Evolutionary conservation across 331 rosid species (phyloP), one percentile per base, ranked within the genome.

Genomic region (Pyracantha coccinea): DNA sequence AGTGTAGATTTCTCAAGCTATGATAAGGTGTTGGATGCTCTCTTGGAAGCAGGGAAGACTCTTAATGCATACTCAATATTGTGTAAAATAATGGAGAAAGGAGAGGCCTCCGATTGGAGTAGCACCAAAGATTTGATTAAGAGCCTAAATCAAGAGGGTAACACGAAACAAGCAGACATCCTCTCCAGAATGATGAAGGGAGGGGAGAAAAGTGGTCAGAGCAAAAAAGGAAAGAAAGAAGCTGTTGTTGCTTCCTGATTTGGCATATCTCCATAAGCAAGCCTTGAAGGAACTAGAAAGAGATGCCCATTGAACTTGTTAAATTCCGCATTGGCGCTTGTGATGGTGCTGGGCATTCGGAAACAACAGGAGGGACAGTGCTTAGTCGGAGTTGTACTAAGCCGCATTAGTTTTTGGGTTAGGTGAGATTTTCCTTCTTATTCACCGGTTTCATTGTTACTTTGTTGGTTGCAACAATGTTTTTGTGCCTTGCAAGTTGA

Each of bases 91-190:
- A 68, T 87, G 86, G 96, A 78, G 82, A 92, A 88, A 85, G 86
- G 97, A 80, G 94, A 89, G 47, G 81, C 60, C 28, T 79, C 82
- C 0, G 88, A 84, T 63, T 92, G 96, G 94, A 82, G 86, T 66
- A 86, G 91, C 83, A 74, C 80, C 50, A 85, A 80, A 16, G 88
- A 76, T 76, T 85, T 90, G 73, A 87, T 92, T 65, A 86, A 63
- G 79, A 88, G 88, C 85, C 92, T 92, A 55, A 92, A 86, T 74
- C 75, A 76, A 74, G 94, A 90, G 68, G 97, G 96, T 41, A 90
- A 92, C 85, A 88, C 93, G 69, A 92, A 88, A 82, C 96, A 90
- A 84, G 96, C 96, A 3, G 97, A 90, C 78, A 60, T 92, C 62
- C 88, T 92, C 73, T 88, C 92, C 19, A 87, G 97, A 83, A 85